These are phyloP conservation scores for Chrysopogon serrulatus DNA, from an alignment of 176 grass and related monocot species.

Conservation along the genomic window DNA sequence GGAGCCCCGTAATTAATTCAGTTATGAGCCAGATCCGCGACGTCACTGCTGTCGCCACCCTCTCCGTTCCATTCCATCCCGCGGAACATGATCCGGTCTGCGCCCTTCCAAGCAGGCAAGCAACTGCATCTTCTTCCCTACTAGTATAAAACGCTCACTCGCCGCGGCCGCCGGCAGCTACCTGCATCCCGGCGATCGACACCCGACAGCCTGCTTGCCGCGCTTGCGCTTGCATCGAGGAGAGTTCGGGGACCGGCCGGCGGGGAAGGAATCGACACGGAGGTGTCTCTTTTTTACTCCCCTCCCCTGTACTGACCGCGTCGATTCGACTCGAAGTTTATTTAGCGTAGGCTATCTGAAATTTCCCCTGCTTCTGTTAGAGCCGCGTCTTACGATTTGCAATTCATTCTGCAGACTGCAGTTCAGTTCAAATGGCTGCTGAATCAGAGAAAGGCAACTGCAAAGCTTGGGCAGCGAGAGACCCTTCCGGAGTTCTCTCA, in stretches of 20 bases:
- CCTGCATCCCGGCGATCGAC: not conserved
- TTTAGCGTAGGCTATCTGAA: too few relatives aligned
- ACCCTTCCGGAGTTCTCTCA: constrained; percentile 58
- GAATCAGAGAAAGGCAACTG: constrained; percentile 41
- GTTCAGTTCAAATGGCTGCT: constrained; percentile 31
- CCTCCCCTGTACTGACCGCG: not conserved
- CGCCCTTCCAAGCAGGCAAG: too few relatives aligned
- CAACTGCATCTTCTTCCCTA: too few relatives aligned
- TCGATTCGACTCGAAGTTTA: too few relatives aligned
- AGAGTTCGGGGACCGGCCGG: not conserved
- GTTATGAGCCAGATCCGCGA: not conserved
- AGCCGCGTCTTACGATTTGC: not conserved
- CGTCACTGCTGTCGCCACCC: not conserved
- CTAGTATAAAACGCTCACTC: not conserved
- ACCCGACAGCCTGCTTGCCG: not conserved
- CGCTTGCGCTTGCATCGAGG: not conserved
- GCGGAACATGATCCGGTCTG: too few relatives aligned
- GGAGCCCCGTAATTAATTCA: not conserved
- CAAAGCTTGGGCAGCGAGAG: constrained; percentile 59
- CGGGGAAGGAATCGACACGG: not conserved
- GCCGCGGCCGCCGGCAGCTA: too few relatives aligned
- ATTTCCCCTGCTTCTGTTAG: not conserved
- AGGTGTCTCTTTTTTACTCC: not conserved
- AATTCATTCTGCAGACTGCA: not conserved
- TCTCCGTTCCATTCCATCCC: not conserved